These are phyloP conservation scores for Basidiobolus meristosporus DNA, from an alignment of 371 early-diverging fungal genomes.

Conservation along the genomic window DNA sequence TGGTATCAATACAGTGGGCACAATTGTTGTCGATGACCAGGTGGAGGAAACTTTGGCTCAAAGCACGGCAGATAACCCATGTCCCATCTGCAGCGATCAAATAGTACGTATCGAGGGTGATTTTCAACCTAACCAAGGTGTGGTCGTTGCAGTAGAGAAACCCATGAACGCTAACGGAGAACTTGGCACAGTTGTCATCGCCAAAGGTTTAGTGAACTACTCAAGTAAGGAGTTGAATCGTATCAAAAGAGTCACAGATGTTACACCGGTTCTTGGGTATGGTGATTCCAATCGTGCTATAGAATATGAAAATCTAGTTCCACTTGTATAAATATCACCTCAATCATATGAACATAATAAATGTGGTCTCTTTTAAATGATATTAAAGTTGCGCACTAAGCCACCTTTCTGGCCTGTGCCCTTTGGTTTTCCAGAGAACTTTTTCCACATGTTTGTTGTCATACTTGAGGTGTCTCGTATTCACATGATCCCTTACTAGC, in stretches of 20 bases:
- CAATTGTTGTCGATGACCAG: conserved; percentile 62
- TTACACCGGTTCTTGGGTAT: too few relatives aligned
- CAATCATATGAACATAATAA: too few relatives aligned
- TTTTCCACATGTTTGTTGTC: too few relatives aligned
- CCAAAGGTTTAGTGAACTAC: conserved; percentile 81
- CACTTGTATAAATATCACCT: too few relatives aligned
- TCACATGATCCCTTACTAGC: too few relatives aligned
- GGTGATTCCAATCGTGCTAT: too few relatives aligned
- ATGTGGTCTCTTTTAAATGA: too few relatives aligned
- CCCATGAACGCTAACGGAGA: conserved; percentile 18
- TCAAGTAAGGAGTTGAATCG: conserved; percentile 57
- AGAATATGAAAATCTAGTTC: too few relatives aligned
- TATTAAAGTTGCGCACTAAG: too few relatives aligned
- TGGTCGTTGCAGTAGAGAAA: conserved; percentile 25
- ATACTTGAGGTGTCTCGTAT: too few relatives aligned
- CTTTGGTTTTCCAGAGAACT: too few relatives aligned
- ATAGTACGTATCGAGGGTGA: conserved; percentile 58
- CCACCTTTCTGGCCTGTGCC: too few relatives aligned
- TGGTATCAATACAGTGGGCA: conserved; percentile 71
- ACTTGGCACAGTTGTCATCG: conserved; percentile 16
- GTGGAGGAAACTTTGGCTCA: conserved; percentile 52
- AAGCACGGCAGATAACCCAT: conserved; percentile 40
- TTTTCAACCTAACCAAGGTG: conserved; percentile 75
- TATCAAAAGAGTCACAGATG: conserved; percentile 48
- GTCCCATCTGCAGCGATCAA: conserved; percentile 67